Conservation (phyloP, 129 eudicot species). For the Centaurea solstitialis region DNA sequence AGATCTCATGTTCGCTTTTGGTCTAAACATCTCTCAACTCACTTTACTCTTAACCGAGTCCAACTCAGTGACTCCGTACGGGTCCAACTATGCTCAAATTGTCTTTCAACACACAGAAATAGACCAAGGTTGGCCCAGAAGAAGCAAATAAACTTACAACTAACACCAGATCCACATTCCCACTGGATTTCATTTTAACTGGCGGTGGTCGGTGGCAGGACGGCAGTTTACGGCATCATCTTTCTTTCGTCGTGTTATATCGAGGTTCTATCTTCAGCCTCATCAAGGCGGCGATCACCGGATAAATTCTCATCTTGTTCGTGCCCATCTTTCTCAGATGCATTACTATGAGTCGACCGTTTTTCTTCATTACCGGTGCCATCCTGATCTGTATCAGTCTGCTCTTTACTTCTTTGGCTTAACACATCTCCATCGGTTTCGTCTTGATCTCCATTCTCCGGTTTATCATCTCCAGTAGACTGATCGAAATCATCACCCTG, state of each 20-base stretch:
- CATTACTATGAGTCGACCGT: conserved; percentile 5
- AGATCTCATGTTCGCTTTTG: background rate
- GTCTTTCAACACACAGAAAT: background rate
- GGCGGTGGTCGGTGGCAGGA: background rate
- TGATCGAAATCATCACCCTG: conserved; percentile 14
- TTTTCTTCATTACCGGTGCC: conserved; percentile 6
- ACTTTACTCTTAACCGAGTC: background rate
- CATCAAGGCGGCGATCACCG: conserved; percentile 11
- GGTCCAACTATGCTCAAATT: background rate
- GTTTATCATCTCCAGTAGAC: conserved; percentile 26
- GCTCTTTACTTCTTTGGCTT: conserved; percentile 11
- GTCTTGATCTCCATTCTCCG: conserved; percentile 17
- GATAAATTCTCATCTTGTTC: conserved; percentile 4
- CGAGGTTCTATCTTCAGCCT: conserved; percentile 14
- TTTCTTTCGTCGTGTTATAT: background rate
- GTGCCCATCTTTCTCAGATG: conserved; percentile 8
- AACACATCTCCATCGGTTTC: conserved; percentile 16
- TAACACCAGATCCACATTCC: background rate
- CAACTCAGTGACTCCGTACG: background rate
- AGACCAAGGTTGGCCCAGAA: background rate
- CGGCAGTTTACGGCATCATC: background rate
- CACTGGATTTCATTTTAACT: background rate
- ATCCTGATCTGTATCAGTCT: conserved; percentile 18
- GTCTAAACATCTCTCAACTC: background rate
- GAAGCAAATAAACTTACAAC: background rate